Evolutionary conservation across 2,329 filamentous ascomycete species (phyloP).

Genomic region (Orbilia oligospora): DNA sequence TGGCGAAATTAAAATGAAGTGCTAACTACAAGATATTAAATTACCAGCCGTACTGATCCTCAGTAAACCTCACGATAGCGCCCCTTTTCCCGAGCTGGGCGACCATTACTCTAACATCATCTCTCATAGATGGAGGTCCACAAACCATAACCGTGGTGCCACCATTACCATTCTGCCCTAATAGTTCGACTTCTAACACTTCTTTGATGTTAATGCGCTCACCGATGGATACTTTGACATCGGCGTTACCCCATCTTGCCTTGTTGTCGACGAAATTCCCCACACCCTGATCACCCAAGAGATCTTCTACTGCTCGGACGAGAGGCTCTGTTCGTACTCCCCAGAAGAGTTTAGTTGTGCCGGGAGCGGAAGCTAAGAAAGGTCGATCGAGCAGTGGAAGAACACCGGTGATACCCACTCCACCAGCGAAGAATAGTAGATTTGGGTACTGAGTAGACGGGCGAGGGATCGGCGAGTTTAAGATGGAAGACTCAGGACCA

Average conservation of each 20-base stretch:
- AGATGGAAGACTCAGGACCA: slow-evolving; percentile 42
- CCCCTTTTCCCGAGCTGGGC: not conserved
- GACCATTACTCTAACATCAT: slow-evolving; percentile 12
- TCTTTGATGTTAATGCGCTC: slow-evolving; percentile 3
- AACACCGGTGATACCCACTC: slow-evolving; percentile 65
- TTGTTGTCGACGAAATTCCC: slow-evolving; percentile 8
- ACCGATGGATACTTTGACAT: not conserved
- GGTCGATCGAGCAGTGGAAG: slow-evolving; percentile 61
- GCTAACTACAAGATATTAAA: not conserved
- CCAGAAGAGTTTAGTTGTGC: slow-evolving; percentile 32
- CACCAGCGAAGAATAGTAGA: slow-evolving; percentile 65
- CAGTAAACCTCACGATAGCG: slow-evolving; percentile 12
- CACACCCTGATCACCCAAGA: not conserved
- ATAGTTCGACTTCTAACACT: slow-evolving; percentile 9
- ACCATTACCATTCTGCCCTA: not conserved
- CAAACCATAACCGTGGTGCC: slow-evolving; percentile 13
- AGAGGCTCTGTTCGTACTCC: slow-evolving; percentile 15
- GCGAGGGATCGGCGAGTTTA: slow-evolving; percentile 36
- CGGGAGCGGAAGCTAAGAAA: not conserved
- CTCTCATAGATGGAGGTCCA: slow-evolving; percentile 16
- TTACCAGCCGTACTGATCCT: slow-evolving; percentile 23
- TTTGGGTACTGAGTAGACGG: slow-evolving; percentile 61
- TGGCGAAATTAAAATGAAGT: too few relatives aligned
- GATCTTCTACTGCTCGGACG: not conserved
- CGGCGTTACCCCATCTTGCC: slow-evolving; percentile 10